These are phyloP conservation scores for Solanum corneliomulleri DNA, from an alignment of 257 asterid species.

Conservation along the genomic window DNA sequence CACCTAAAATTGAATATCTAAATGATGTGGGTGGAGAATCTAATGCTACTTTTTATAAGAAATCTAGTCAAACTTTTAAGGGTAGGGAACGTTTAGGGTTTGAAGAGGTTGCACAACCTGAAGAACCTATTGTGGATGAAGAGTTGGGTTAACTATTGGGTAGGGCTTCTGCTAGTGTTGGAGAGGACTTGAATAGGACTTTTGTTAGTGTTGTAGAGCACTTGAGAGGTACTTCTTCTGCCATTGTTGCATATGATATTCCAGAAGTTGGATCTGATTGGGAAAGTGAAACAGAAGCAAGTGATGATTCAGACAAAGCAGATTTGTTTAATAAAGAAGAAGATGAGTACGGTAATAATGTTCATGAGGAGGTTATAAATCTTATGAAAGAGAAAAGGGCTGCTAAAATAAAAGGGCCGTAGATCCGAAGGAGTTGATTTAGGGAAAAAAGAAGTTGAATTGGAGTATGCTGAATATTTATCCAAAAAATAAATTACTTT, in stretches of 20 bases:
- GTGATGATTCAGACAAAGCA: background rate
- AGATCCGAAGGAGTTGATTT: background rate
- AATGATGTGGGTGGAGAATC: background rate
- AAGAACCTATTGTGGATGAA: background rate
- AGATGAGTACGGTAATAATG: background rate
- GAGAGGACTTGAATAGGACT: background rate
- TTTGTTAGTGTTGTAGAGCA: background rate
- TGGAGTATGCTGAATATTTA: background rate
- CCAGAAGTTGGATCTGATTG: background rate
- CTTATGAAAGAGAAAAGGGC: background rate
- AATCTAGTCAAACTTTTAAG: background rate
- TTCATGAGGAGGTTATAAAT: background rate
- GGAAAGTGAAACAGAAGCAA: background rate
- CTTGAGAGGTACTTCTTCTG: background rate
- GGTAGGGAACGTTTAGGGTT: background rate
- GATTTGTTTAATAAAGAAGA: background rate
- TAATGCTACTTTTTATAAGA: background rate
- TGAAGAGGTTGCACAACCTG: background rate
- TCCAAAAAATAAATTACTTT: background rate
- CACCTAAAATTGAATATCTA: background rate
- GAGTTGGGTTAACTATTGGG: background rate
- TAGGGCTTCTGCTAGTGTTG: too few relatives aligned
- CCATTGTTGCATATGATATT: rapidly evolving
- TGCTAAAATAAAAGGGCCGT: too few relatives aligned
- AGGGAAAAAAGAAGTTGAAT: background rate